Evolutionary conservation across 805 yeast genomes (phyloP).

Genomic region (Torulaspora maleeae): DNA sequence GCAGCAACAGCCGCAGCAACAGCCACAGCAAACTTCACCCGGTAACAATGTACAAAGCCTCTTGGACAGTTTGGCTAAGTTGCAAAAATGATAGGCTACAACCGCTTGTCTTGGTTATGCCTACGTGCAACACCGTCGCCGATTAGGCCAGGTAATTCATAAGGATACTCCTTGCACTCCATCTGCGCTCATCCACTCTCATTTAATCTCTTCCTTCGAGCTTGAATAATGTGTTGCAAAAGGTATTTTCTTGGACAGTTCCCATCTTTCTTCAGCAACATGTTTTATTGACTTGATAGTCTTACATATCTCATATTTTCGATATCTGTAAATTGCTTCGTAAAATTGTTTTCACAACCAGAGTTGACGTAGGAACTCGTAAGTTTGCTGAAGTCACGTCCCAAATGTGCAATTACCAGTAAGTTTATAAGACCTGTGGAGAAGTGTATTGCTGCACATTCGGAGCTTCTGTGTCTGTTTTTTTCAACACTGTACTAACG

Average conservation of each 20-base stretch:
- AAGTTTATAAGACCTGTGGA: no score
- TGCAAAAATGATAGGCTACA: slow-evolving; percentile 27
- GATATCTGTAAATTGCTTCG: slow-evolving; percentile 8
- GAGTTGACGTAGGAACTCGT: no score
- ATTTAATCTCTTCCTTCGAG: background rate
- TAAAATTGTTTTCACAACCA: background rate
- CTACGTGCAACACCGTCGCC: background rate
- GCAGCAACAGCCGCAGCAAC: slow-evolving; percentile 18
- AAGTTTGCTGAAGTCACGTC: no score
- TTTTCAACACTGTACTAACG: no score
- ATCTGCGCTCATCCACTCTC: background rate
- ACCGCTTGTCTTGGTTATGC: slow-evolving; percentile 12
- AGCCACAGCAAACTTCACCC: slow-evolving; percentile 24
- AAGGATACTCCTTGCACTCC: background rate
- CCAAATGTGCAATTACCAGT: no score
- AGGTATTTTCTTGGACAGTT: slow-evolving; percentile 2
- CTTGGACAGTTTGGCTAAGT: slow-evolving; percentile 38
- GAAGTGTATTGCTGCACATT: no score
- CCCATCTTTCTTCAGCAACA: background rate
- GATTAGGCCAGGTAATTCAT: background rate
- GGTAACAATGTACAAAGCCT: slow-evolving; percentile 37
- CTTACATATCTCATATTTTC: slow-evolving; percentile 7
- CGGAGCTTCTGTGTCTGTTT: no score
- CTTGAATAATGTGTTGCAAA: slow-evolving; percentile 1
- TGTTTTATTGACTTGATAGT: slow-evolving; percentile 8